These are phyloP conservation scores for Candida ponderosae DNA, from an alignment of 805 yeast genomes.

Conservation along the genomic window DNA sequence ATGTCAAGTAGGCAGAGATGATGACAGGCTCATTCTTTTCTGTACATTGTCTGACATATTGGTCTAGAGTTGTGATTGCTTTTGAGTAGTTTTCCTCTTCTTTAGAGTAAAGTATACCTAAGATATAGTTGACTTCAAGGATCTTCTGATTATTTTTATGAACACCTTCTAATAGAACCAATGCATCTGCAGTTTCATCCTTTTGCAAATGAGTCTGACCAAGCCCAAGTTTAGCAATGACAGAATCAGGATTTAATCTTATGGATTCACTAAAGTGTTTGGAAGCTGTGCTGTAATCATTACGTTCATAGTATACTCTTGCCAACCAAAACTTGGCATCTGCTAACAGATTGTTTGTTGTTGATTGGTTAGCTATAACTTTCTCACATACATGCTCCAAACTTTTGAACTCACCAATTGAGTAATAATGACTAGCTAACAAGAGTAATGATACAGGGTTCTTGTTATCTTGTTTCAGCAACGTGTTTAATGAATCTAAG, in stretches of 20 bases:
- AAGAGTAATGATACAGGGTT: conserved; percentile 60
- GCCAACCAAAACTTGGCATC: conserved; percentile 84
- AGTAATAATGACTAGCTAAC: conserved; percentile 63
- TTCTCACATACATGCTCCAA: conserved; percentile 51
- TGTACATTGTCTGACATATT: conserved; percentile 55
- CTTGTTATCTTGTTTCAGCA: conserved; percentile 31
- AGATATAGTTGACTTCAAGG: conserved; percentile 64
- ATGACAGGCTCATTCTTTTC: conserved; percentile 52
- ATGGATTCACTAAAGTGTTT: conserved; percentile 65
- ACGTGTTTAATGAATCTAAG: conserved; percentile 32
- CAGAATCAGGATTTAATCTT: conserved; percentile 53
- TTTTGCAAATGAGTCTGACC: conserved; percentile 80
- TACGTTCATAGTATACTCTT: conserved; percentile 55
- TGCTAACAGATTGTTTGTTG: conserved; percentile 36
- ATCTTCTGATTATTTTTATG: conserved; percentile 59
- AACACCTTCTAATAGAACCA: conserved; percentile 72
- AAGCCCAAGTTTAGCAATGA: conserved; percentile 70
- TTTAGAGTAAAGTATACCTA: conserved; percentile 65
- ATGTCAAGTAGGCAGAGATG: conserved; percentile 56
- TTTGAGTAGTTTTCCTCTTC: conserved; percentile 26
- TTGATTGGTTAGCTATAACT: conserved; percentile 32
- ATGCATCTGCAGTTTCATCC: conserved; percentile 73
- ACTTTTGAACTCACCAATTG: conserved; percentile 50
- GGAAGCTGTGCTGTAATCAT: conserved; percentile 65
- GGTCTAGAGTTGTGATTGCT: conserved; percentile 61